Evolutionary conservation across 768 basidiomycete genomes (phyloP), one percentile per base, ranked within the genome.

Genomic region (Tubosaeta sp.): DNA sequence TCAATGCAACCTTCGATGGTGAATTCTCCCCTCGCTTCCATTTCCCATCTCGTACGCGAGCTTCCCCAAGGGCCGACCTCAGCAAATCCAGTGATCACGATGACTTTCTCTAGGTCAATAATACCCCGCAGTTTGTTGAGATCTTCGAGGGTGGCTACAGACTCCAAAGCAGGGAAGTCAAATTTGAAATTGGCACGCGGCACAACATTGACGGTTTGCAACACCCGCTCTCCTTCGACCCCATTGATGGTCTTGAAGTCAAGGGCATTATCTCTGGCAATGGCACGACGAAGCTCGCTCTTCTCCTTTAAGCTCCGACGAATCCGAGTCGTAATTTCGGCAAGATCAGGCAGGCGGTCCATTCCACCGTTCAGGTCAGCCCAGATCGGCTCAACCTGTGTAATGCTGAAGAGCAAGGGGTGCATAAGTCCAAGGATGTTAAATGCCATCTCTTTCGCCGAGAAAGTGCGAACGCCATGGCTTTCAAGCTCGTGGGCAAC

Each of bases 371-470:
- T 97, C 57, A 97, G 78, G 68, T 98, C 97, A 50, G 95, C 97
- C 97, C 97, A 98, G 66, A 98, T 95, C 9, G 97, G 95, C 68
- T 99, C 95, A 43, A 98, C 95, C 69, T 99, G 97, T 11, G 95
- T 97, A 65, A 99, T 95, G 71, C 95, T 97, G 83, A 98, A 98
- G 48, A 99, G 81, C 6, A 98, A 84, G 41, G 97, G 97, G 66
- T 99, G 97, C 95, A 99, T 98, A 46, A 99, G 80, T 54, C 97
- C 95, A 50, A 99, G 86, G 63, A 99, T 93, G 72, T 99, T 99
- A 84, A 99, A 99, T 0, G 97, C 95, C 97, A 98, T 99, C 74
- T 99, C 97, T 76, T 98, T 98, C 27, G 97, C 89, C 1, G 95
- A 98, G 83, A 98, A 99, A 2, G 97, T 99, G 59, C 97, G 84